A percentile compares a stretch with the other conserved stretches of the same genome.
phyloP scores from a whole-genome alignment of 495 filamentous ascomycete genomes.

The Xylaria sp. region DNA sequence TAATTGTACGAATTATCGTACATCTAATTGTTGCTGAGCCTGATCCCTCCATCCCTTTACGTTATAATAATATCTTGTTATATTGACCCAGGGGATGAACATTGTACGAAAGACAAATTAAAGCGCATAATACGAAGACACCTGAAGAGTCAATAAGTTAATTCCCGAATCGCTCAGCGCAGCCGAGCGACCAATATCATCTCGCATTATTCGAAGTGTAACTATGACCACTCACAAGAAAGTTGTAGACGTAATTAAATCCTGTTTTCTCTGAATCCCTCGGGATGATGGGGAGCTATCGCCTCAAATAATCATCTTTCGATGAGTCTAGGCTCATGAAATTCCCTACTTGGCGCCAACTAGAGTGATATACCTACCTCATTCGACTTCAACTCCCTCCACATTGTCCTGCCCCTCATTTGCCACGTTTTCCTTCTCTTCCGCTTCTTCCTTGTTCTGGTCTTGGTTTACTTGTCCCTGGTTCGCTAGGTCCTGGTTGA shows the following conservation, averaged over 20 bases:
- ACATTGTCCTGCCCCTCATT: not conserved
- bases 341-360: not conserved
- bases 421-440: conserved; percentile 1
- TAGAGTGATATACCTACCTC: not conserved
- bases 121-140: not conserved
- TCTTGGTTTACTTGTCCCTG: conserved; percentile 3
- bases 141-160: too few species aligned
- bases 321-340: not conserved
- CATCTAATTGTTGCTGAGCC: not conserved
- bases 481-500: not conserved
- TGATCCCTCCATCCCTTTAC: too few species aligned
- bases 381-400: conserved; percentile 2
- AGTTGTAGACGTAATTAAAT: not conserved
- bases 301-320: not conserved
- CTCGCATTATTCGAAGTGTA: not conserved
- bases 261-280: not conserved
- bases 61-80: not conserved
- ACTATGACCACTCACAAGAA: not conserved
- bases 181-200: not conserved
- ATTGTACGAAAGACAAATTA: not conserved
- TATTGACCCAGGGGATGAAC: not conserved
- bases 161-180: not conserved
- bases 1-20: not conserved
- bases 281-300: not conserved
- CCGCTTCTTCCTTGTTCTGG: not conserved